These are phyloP conservation scores for Boletus smithii DNA, from an alignment of 1,284 basidiomycete species.

Conservation along the genomic window DNA sequence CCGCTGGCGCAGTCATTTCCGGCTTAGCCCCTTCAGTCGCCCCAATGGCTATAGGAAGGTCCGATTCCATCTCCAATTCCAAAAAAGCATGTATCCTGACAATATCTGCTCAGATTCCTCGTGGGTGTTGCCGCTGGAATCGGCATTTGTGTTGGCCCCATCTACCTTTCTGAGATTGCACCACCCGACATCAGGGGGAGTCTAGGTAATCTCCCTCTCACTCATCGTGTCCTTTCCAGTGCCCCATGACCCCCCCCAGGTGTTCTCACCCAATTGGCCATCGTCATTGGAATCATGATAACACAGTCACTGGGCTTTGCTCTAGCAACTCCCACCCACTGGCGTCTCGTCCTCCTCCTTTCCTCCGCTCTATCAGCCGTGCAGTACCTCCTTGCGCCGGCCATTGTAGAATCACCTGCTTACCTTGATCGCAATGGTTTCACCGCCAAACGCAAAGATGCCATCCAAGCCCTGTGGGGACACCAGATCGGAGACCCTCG, in stretches of 20 bases:
- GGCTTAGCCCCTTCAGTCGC: conserved; percentile 56
- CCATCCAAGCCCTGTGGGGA: conserved; percentile 53
- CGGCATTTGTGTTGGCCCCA: conserved; percentile 82
- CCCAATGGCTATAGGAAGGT: conserved; percentile 69
- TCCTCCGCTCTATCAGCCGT: conserved; percentile 57
- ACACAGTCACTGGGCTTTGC: conserved; percentile 68
- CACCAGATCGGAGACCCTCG: conserved; percentile 12
- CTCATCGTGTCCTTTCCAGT: neutral
- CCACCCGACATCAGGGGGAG: conserved; percentile 71
- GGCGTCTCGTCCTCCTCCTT: conserved; percentile 72
- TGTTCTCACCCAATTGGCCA: conserved; percentile 84
- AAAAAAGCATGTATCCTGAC: conserved; percentile 1
- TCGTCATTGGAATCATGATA: conserved; percentile 80
- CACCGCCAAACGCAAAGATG: conserved; percentile 46
- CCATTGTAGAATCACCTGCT: conserved; percentile 65
- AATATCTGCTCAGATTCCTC: conserved; percentile 51
- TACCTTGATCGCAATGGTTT: conserved; percentile 57
- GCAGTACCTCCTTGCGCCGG: conserved; percentile 55
- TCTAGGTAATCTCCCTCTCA: conserved; percentile 44
- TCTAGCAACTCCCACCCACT: conserved; percentile 60
- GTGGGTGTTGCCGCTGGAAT: conserved; percentile 81
- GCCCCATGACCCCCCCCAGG: conserved; percentile 43
- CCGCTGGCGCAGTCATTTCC: conserved; percentile 64
- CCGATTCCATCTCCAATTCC: conserved; percentile 7
- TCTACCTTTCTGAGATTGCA: conserved; percentile 82